Evolutionary conservation across 208 protist genomes (phyloP).

Genomic region (Acanthamoeba rhysodes): DNA sequence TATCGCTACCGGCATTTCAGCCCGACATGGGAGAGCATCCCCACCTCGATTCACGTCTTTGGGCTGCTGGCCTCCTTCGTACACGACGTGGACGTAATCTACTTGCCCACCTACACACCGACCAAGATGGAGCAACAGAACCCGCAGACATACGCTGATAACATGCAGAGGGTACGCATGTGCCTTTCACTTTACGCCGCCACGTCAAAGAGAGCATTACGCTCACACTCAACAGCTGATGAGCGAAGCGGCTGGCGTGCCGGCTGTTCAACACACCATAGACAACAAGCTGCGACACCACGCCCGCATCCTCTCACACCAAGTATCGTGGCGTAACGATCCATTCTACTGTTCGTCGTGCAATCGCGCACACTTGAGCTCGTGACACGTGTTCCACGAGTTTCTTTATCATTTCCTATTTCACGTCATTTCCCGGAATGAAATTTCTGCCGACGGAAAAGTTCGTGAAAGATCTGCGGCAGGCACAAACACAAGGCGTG

Average conservation of each 20-base stretch:
- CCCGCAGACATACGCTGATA: not conserved
- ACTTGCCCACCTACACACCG: not conserved
- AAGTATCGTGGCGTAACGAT: not conserved
- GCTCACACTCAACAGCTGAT: not conserved
- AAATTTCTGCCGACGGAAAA: not conserved
- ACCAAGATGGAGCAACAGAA: not conserved
- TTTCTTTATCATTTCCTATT: no score
- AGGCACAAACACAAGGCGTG: not conserved
- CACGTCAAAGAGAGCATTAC: no score
- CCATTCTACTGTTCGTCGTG: not conserved
- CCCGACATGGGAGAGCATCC: not conserved
- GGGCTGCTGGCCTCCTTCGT: not conserved
- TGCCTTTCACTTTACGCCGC: not conserved
- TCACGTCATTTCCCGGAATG: not conserved
- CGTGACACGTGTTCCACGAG: no score
- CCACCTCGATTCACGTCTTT: not conserved
- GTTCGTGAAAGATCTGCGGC: not conserved
- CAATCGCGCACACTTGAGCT: no score
- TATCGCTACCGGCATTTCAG: not conserved
- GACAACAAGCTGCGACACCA: not conserved
- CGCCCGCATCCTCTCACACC: not conserved
- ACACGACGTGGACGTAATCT: not conserved
- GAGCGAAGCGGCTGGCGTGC: not conserved
- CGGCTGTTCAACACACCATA: not conserved
- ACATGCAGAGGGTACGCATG: not conserved